Percentiles rank a stretch among this genome's conserved stretches.
Evolutionary conservation across 805 yeast genomes (phyloP).

Genomic region (Candida nitratophila): DNA sequence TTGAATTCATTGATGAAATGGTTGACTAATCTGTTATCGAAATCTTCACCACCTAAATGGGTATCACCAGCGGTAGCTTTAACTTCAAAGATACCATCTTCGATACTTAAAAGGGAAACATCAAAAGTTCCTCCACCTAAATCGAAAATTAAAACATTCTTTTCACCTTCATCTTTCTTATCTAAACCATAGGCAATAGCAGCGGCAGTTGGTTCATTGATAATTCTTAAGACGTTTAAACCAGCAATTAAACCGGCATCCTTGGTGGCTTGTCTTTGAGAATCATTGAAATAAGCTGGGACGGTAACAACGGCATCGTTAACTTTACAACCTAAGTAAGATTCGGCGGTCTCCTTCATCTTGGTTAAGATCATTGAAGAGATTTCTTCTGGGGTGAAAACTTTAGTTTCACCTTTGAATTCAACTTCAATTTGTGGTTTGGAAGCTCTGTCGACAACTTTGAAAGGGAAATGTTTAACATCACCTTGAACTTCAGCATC

Average conservation of each 20-base stretch:
- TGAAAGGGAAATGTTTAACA: conserved; percentile 80
- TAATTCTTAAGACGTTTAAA: conserved; percentile 87
- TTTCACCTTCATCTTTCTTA: conserved; percentile 68
- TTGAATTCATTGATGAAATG: conserved; percentile 93
- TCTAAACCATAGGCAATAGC: conserved; percentile 96
- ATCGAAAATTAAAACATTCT: conserved; percentile 86
- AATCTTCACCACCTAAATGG: conserved; percentile 98
- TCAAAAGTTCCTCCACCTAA: conserved; percentile 98
- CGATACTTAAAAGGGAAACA: conserved; percentile 86
- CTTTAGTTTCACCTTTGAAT: conserved; percentile 77
- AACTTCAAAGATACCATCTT: conserved; percentile 95
- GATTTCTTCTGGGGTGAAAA: conserved; percentile 90
- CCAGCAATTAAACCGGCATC: conserved; percentile 98
- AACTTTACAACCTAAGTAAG: conserved; percentile 76
- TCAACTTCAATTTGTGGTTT: conserved; percentile 83
- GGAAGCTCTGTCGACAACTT: conserved; percentile 63
- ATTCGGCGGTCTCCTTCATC: conserved; percentile 87
- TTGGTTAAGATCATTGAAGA: conserved; percentile 87
- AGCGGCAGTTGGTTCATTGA: conserved; percentile 97
- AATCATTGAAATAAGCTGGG: conserved; percentile 95
- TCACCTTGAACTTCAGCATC: conserved; percentile 82
- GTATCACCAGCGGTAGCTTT: conserved; percentile 92
- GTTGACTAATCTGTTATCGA: conserved; percentile 93
- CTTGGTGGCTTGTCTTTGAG: conserved; percentile 97
- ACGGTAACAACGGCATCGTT: conserved; percentile 93